Percentiles rank a stretch among this genome's conserved stretches.
Evolutionary conservation across 495 filamentous ascomycete species (phyloP).

Genomic region (Penicillium cataractarum): DNA sequence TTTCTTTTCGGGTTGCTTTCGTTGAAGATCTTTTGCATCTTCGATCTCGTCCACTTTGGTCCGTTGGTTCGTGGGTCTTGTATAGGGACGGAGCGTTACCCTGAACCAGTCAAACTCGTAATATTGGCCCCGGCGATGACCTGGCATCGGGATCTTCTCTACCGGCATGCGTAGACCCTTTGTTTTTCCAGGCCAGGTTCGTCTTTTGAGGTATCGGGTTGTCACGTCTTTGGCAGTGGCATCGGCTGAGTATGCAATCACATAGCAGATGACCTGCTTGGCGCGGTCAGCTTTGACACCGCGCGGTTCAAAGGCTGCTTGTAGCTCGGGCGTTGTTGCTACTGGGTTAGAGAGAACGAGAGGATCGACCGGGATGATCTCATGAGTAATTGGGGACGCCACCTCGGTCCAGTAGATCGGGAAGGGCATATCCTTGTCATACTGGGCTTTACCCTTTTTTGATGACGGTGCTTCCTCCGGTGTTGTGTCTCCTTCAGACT

Average conservation of each 20-base stretch:
- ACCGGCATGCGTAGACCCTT: constrained; percentile 79
- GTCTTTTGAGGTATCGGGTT: constrained; percentile 83
- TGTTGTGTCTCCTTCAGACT: constrained; percentile 21
- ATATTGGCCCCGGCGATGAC: constrained; percentile 71
- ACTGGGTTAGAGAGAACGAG: constrained; percentile 69
- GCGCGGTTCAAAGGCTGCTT: constrained; percentile 80
- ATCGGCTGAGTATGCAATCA: constrained; percentile 83
- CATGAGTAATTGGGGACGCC: constrained; percentile 75
- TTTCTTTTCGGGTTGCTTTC: constrained; percentile 70
- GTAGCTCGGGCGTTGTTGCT: constrained; percentile 66
- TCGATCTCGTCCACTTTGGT: constrained; percentile 78
- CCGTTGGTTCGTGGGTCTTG: constrained; percentile 55
- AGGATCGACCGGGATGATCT: constrained; percentile 77
- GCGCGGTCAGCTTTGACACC: constrained; percentile 78
- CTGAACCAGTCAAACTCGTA: constrained; percentile 86
- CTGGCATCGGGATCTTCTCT: constrained; percentile 79
- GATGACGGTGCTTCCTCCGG: neutral
- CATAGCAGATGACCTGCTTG: constrained; percentile 89
- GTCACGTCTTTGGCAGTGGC: constrained; percentile 95
- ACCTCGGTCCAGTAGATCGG: constrained; percentile 96
- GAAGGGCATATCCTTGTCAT: constrained; percentile 72
- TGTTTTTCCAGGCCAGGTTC: constrained; percentile 84
- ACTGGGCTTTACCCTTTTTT: constrained; percentile 29
- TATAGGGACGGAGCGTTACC: constrained; percentile 72
- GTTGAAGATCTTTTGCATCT: constrained; percentile 72